Base-by-base conservation (phyloP, 2,329 filamentous ascomycete species). In the Epichloe festucae region DNA sequence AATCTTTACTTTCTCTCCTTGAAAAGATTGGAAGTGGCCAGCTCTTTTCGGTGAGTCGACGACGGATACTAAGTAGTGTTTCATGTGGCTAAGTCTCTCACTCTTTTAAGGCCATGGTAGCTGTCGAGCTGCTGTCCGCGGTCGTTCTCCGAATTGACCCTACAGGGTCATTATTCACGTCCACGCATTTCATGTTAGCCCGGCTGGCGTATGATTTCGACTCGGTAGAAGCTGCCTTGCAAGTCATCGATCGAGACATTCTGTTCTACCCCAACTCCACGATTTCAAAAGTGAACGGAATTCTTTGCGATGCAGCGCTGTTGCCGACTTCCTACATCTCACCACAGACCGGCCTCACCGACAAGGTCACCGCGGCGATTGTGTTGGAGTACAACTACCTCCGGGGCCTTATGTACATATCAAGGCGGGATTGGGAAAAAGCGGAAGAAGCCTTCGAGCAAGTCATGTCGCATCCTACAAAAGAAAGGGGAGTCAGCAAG, bases 301-400 rank as follows among this genome's bases (percentile, higher is more conserved):
- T 65, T 35, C 66, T 76, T 8, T 78, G 74, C 62, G 75, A 78
- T 51, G 54, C 63, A 40, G 61, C 57, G 15, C 64, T 79, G 3
- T 60, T 73, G 3, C 71, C 78, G 1, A 59, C 70, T 0, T 69
- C 72, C 14, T 89, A 79, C 67, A 80, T 90, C 42, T 80, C 79
- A 19, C 60, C 68, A 12, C 67, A 73, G 5, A 78, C 76, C 1
- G 77, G 78, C 0, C 74, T 89, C 44, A 80, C 79, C 2, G 67
- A 71, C 1, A 69, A 69, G 41, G 55, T 89, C 21, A 76, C 69
- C 38, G 63, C 73, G 38, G 57, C 70, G 5, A 67, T 74, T 38
- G 70, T 90, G 42, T 69, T 88, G 19, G 79, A 85, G 61, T 89
- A 88, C 62, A 83, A 85, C 58, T 65, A 85, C 5, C 65, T 79